Percentiles rank a stretch among this genome's conserved stretches.
phyloP scores from a whole-genome alignment of 2,329 filamentous ascomycete species.

The Hypoxylon sp. region DNA sequence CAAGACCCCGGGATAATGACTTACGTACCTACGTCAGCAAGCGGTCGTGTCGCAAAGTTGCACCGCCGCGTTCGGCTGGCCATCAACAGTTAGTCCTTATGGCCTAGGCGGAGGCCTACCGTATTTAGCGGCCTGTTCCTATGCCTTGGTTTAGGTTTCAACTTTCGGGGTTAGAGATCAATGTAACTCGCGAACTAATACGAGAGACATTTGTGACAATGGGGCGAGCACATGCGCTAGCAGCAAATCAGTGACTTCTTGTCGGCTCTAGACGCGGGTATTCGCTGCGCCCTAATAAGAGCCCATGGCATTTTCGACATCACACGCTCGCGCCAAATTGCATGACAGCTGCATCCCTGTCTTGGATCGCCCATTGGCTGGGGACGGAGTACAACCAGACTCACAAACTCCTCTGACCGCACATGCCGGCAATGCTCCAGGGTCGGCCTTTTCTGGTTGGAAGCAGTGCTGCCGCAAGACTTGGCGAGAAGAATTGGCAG shows the following conservation, averaged over 20 bases:
- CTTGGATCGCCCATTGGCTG: slow-evolving; percentile 52
- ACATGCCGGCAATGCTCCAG: slow-evolving; percentile 49
- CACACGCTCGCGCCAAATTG: slow-evolving; percentile 56
- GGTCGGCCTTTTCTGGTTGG: slow-evolving; percentile 44
- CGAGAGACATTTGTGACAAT: slow-evolving; percentile 52
- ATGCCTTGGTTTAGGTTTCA: slow-evolving; percentile 38
- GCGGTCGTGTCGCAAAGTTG: slow-evolving; percentile 37
- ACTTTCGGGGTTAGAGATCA: slow-evolving; percentile 35
- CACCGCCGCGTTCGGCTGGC: slow-evolving; percentile 43
- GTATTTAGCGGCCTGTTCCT: slow-evolving; percentile 30
- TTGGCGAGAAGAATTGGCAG: slow-evolving; percentile 44
- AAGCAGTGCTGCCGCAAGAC: slow-evolving; percentile 40
- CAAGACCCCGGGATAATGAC: slow-evolving; percentile 41
- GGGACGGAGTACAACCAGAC: slow-evolving; percentile 48
- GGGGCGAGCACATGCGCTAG: slow-evolving; percentile 52
- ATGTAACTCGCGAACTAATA: slow-evolving; percentile 45
- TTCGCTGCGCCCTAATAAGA: slow-evolving; percentile 45
- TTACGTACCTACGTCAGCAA: slow-evolving; percentile 39
- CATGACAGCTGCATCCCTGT: slow-evolving; percentile 54
- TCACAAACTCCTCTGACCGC: slow-evolving; percentile 47
- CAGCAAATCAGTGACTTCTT: slow-evolving; percentile 46
- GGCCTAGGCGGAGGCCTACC: slow-evolving; percentile 29
- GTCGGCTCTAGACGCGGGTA: slow-evolving; percentile 55
- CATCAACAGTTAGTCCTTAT: slow-evolving; percentile 23
- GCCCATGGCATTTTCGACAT: slow-evolving; percentile 50